These are phyloP conservation scores for Diaporthe humulicola DNA, from an alignment of 2,329 filamentous ascomycete genomes.

Conservation along the genomic window DNA sequence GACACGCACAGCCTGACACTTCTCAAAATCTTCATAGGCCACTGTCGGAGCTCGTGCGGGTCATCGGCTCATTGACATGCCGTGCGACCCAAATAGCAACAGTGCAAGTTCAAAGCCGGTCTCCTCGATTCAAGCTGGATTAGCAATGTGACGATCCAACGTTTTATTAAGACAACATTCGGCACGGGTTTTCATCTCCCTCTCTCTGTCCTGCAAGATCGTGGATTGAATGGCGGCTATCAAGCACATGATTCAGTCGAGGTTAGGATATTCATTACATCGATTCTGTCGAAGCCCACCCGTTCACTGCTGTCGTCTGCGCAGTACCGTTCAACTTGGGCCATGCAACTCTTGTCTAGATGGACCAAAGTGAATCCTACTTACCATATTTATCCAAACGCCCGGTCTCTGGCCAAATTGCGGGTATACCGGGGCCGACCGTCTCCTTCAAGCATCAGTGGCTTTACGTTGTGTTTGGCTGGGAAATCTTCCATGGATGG, in stretches of 20 bases:
- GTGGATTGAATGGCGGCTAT: no score
- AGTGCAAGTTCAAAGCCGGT: neutral
- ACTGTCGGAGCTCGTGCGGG: neutral
- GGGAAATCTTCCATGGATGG: neutral
- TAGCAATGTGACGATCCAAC: neutral
- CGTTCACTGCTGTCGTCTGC: neutral
- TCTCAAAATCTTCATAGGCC: neutral
- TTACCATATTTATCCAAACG: neutral
- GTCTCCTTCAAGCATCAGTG: neutral
- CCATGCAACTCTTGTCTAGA: neutral
- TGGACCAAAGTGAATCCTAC: neutral
- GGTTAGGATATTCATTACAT: neutral
- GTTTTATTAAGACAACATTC: neutral
- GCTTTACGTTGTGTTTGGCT: neutral
- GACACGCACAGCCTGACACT: neutral
- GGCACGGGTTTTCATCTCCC: neutral
- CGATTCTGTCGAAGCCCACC: neutral
- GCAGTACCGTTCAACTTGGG: neutral
- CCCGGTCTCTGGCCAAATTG: neutral
- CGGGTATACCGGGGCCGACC: constrained; percentile 8
- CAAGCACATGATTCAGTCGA: neutral
- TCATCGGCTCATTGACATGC: neutral
- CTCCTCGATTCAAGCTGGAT: no score
- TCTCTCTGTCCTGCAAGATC: no score
- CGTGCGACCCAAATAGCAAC: neutral